Evolutionary conservation across 805 yeast species (phyloP).

Genomic region (Suhomyces pyralidae): DNA sequence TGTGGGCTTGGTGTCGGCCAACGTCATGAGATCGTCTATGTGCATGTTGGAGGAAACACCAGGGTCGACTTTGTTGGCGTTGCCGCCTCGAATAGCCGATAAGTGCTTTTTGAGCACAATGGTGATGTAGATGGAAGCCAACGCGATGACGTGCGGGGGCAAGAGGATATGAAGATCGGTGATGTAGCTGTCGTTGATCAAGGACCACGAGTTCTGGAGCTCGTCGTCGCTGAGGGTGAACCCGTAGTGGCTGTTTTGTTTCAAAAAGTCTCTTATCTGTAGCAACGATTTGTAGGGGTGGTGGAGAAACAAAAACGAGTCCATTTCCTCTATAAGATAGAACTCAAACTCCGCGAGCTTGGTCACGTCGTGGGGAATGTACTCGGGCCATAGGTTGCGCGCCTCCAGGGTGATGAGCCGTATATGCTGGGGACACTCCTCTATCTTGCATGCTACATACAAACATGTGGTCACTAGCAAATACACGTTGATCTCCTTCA

Average conservation of each 20-base stretch:
- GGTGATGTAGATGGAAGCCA: conserved; percentile 77
- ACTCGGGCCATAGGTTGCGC: conserved; percentile 90
- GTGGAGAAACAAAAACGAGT: conserved; percentile 65
- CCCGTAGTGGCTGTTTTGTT: conserved; percentile 28
- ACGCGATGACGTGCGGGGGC: conserved; percentile 88
- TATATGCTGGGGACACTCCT: conserved; percentile 93
- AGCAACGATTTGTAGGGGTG: conserved; percentile 69
- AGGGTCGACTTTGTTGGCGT: conserved; percentile 4
- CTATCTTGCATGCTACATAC: conserved; percentile 89
- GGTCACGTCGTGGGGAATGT: conserved; percentile 85
- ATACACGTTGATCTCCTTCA: conserved; percentile 81
- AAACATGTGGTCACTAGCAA: conserved; percentile 79
- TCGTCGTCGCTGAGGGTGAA: conserved; percentile 56
- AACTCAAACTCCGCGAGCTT: conserved; percentile 95
- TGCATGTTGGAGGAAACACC: conserved; percentile 20
- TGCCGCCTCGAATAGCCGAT: conserved; percentile 17
- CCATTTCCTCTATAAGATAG: conserved; percentile 84
- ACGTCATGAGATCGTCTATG: conserved; percentile 36
- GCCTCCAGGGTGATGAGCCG: conserved; percentile 82
- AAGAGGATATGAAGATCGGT: conserved; percentile 80
- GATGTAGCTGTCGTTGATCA: conserved; percentile 83
- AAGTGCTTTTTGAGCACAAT: conserved; percentile 51
- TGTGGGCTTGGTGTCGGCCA: conserved; percentile 11
- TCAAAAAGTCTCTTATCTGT: conserved; percentile 47
- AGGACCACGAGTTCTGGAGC: conserved; percentile 82